phyloP scores from a whole-genome alignment of 148 eudicot genomes.

The Fallopia convolvulus region DNA sequence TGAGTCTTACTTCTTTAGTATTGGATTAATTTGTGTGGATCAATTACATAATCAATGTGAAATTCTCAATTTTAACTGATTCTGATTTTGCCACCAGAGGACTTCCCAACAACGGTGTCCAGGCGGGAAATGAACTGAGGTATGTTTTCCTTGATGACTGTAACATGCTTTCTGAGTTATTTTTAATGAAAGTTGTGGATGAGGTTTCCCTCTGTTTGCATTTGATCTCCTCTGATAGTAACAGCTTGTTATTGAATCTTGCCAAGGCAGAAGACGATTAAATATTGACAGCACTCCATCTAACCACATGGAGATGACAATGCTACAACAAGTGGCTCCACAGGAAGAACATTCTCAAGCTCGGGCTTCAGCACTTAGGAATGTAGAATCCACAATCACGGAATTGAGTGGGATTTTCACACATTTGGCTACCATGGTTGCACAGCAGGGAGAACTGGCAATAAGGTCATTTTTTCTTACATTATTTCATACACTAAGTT shows the following conservation, averaged over 20 bases:
- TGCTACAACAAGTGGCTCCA: conserved; percentile 70
- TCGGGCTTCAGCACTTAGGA: conserved; percentile 71
- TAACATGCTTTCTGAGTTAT: not conserved
- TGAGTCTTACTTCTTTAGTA: not conserved
- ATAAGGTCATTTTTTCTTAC: conserved; percentile 43
- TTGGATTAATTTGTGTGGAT: not conserved
- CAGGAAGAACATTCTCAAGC: conserved; percentile 45
- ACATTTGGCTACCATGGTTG: conserved; percentile 80
- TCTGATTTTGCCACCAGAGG: conserved; percentile 32
- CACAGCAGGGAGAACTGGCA: conserved; percentile 80
- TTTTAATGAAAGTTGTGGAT: not conserved
- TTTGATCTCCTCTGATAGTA: not conserved
- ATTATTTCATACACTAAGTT: not conserved
- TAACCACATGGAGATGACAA: conserved; percentile 50
- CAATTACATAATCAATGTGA: not conserved
- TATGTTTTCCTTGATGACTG: conserved; percentile 17
- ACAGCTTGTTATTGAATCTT: conserved; percentile 15
- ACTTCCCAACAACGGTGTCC: conserved; percentile 39
- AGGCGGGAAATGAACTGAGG: conserved; percentile 63
- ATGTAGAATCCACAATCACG: conserved; percentile 78
- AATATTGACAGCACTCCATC: conserved; percentile 43
- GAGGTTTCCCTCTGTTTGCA: not conserved
- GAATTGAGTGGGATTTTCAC: conserved; percentile 82
- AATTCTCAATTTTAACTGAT: conserved; percentile 15
- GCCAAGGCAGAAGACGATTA: conserved; percentile 49